Evolutionary conservation across 768 basidiomycete species (phyloP).

Genomic region (Austroboletus festivus): DNA sequence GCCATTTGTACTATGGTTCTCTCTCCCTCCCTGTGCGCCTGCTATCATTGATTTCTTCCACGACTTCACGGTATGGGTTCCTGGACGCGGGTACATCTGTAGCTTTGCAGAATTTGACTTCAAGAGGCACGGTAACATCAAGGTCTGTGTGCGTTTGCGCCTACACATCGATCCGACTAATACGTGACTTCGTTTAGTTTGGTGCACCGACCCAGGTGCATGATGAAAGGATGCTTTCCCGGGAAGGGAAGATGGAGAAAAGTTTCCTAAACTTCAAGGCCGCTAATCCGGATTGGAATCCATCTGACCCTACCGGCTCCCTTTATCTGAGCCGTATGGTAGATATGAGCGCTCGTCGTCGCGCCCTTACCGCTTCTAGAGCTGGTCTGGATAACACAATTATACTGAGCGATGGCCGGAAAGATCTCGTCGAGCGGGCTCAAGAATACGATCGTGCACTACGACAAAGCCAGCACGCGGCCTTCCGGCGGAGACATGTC

Average conservation of each 20-base stretch:
- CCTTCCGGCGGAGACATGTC: conserved; percentile 39
- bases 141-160: conserved; percentile 43
- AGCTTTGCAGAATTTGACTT: conserved; percentile 99
- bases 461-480: conserved; percentile 61
- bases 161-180: not conserved
- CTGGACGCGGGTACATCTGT: conserved; percentile 94
- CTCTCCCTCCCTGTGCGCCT: conserved; percentile 84
- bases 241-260: conserved; percentile 99
- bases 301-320: conserved; percentile 86
- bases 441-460: conserved; percentile 76
- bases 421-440: conserved; percentile 48
- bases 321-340: conserved; percentile 86
- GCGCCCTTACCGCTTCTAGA: conserved; percentile 28
- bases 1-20: conserved; percentile 91
- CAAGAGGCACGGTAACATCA: conserved; percentile 88
- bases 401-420: conserved; percentile 34
- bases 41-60: conserved; percentile 97
- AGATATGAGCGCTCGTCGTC: conserved; percentile 53
- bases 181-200: conserved; percentile 45
- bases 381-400: conserved; percentile 26
- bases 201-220: conserved; percentile 72
- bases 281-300: conserved; percentile 94
- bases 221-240: conserved; percentile 77
- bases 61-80: conserved; percentile 95
- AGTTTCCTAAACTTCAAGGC: conserved; percentile 95